A percentile compares a stretch with the other conserved stretches of the same genome.
phyloP scores from a whole-genome alignment of 192 early-diverging fungal species.

The Rhizoclosmatium sp. region DNA sequence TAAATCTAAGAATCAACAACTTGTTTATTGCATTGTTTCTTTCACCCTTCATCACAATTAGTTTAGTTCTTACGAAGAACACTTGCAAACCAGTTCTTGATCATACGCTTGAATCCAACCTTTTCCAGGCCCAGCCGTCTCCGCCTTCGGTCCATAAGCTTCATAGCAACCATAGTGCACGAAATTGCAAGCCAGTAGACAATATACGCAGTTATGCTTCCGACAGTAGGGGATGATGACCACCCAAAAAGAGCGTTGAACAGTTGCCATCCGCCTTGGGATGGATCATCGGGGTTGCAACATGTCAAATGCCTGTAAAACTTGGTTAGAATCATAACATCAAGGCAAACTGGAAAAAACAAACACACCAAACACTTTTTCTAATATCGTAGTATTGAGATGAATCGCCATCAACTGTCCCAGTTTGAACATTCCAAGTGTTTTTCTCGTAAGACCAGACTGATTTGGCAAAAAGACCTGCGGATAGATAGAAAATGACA shows the following conservation, averaged over 20 bases:
- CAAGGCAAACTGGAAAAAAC: too few relatives aligned
- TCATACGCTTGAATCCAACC: constrained; percentile 4
- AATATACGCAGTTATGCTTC: constrained; percentile 78
- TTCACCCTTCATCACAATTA: too few relatives aligned
- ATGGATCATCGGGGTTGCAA: constrained; percentile 59
- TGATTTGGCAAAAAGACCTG: constrained; percentile 76
- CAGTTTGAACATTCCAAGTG: constrained; percentile 38
- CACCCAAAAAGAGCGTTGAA: constrained; percentile 84
- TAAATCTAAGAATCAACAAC: too few relatives aligned
- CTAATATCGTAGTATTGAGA: constrained; percentile 14
- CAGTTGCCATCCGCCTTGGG: constrained; percentile 67
- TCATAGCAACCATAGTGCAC: constrained; percentile 58
- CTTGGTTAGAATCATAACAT: not conserved
- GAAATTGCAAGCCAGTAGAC: constrained; percentile 77
- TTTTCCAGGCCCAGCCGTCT: not conserved
- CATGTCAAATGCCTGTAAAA: constrained; percentile 51
- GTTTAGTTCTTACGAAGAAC: too few relatives aligned
- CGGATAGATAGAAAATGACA: constrained; percentile 79
- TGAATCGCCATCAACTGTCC: not conserved
- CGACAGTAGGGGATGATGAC: constrained; percentile 76
- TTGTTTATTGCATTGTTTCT: too few relatives aligned
- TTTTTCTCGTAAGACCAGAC: constrained; percentile 74
- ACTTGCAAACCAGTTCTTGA: not conserved
- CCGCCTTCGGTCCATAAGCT: constrained; percentile 23
- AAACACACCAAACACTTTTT: constrained; percentile 17